Base-by-base conservation (phyloP, 805 yeast species). In the Ogataea pignaliae region DNA sequence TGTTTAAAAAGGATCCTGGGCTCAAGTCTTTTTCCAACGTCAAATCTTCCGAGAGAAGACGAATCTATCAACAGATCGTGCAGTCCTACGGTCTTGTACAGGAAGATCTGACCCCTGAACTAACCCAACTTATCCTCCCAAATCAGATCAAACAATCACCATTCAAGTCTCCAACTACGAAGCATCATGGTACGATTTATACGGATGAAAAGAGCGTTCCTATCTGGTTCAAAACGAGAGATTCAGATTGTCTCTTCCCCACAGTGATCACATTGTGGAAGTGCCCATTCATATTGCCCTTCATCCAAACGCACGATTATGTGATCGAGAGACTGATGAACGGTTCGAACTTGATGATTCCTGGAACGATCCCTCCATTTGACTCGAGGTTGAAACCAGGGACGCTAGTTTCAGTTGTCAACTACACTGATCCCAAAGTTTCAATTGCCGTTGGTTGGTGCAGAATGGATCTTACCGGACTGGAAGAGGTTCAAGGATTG, bases 341-440 rank as follows among this genome's bases (percentile, higher is more conserved):
- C 45, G 97, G 97, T 11, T 97, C 98, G 0, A 76, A 85, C 54
- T 64, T 86, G 49, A 85, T 85, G 89, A 68, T 84, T 30, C 85
- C 89, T 3, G 95, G 95, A 0, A 73, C 80, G 5, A 57, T 74
- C 4, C 77, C 79, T 0, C 83, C 83, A 2, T 81, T 85, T 53
- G 86, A 83, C 39, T 36, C 51, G 0, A 52, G 72, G 4, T 69
- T 76, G 5, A 54, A 50, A 3, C 65, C 64, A 37, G 95, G 88
- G 0, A 56, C 72, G 0, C 57, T 87, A 3, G 96, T 89, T 15
- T 96, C 85, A 1, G 72, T 91, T 21, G 88, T 83, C 0, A 77
- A 79, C 48, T 68, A 72, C 28, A 71, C 74, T 13, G 59, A 71
- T 17, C 95, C 95, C 0, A 61, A 73, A 2, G 83, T 83, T 10